These are phyloP conservation scores for Cucurbita ficifolia DNA, from an alignment of 306 rosid genomes.

Conservation along the genomic window DNA sequence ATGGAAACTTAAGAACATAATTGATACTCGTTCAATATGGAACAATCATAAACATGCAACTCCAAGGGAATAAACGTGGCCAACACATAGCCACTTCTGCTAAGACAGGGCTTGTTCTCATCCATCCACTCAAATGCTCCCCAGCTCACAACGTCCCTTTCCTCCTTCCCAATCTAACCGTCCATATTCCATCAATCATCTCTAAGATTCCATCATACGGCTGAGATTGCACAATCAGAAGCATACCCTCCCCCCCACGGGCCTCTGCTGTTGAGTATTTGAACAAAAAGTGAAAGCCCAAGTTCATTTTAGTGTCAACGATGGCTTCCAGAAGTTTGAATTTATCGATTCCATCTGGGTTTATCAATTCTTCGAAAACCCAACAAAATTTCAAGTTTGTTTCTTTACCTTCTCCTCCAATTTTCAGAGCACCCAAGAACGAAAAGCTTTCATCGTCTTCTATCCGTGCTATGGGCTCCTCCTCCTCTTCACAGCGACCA, in stretches of 20 bases:
- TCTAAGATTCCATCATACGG: background rate
- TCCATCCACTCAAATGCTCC: background rate
- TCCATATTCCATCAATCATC: background rate
- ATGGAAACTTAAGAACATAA: too few species aligned
- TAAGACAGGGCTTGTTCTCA: background rate
- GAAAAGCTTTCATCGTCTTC: constrained; percentile 27
- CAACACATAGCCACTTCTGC: background rate
- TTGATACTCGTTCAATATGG: background rate
- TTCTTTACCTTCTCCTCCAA: constrained; percentile 21
- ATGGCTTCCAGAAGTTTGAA: constrained; percentile 42
- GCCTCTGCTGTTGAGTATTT: background rate
- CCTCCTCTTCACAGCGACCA: constrained; percentile 52
- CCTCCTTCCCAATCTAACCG: background rate
- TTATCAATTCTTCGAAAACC: constrained; percentile 19
- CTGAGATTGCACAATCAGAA: background rate
- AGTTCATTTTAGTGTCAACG: background rate
- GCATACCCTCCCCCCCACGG: background rate
- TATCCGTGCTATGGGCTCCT: constrained; percentile 58
- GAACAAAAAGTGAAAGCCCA: background rate
- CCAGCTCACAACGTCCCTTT: background rate
- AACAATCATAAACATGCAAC: background rate
- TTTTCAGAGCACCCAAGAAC: constrained; percentile 19
- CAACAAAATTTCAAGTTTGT: constrained; percentile 13
- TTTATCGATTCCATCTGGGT: constrained; percentile 19
- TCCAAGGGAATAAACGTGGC: background rate